Percentiles rank a stretch among this genome's conserved stretches.
These are phyloP conservation scores for Lotus japonicus DNA, from an alignment of 306 rosid genomes.

Conservation along the genomic window DNA sequence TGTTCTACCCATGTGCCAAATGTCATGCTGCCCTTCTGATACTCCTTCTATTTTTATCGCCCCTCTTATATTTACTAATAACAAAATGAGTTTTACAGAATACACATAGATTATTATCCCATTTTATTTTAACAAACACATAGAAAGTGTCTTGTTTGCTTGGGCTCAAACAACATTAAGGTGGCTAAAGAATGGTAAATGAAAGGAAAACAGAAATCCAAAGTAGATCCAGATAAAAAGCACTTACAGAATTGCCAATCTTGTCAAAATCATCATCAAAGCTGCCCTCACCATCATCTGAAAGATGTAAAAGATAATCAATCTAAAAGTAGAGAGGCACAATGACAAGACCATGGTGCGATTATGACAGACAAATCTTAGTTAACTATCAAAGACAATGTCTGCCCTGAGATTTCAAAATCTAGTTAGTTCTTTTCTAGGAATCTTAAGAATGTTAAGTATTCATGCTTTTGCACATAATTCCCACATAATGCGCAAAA, in stretches of 20 bases:
- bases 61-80: background rate
- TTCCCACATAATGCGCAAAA: background rate
- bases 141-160: background rate
- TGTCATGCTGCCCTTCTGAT: background rate
- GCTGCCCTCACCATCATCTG: constrained; percentile 82
- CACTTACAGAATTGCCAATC: constrained; percentile 85
- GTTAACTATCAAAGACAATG: constrained; percentile 5
- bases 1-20: no score
- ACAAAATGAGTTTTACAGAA: background rate
- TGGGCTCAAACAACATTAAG: background rate
- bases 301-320: constrained; percentile 25
- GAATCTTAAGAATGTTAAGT: background rate
- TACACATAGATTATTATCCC: background rate
- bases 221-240: constrained; percentile 1
- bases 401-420: background rate
- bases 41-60: background rate
- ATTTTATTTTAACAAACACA: background rate
- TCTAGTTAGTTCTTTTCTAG: background rate
- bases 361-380: constrained; percentile 1
- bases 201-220: constrained; percentile 4
- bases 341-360: background rate
- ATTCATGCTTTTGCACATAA: constrained; percentile 3
- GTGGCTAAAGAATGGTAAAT: background rate
- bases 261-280: constrained; percentile 87
- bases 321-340: background rate